phyloP scores from a whole-genome alignment of 2,329 filamentous ascomycete genomes.

The Ophiocordyceps camponoti-saundersi region DNA sequence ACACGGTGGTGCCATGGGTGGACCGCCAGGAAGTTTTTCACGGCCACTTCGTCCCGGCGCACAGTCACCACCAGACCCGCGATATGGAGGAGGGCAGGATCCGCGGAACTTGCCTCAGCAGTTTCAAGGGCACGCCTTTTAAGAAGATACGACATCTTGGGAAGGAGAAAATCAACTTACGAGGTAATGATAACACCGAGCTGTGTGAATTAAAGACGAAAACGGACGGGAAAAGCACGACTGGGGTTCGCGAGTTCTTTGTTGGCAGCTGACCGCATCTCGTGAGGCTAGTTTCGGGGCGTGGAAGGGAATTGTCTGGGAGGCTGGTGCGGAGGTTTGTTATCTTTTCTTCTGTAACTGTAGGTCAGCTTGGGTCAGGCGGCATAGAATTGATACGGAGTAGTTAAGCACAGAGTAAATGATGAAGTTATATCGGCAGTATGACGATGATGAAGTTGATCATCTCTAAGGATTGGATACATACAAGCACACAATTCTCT shows the following conservation, averaged over 20 bases:
- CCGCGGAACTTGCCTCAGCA: slow-evolving; percentile 10
- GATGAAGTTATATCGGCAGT: too few species aligned
- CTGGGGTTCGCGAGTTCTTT: neutral
- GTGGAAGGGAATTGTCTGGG: neutral
- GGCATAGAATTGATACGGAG: neutral
- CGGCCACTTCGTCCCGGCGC: slow-evolving; percentile 13
- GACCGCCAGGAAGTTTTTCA: slow-evolving; percentile 12
- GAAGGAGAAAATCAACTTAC: neutral
- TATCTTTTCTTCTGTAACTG: neutral
- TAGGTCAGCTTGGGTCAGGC: neutral
- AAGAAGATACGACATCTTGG: neutral
- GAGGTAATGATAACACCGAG: too few species aligned
- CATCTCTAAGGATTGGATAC: too few species aligned
- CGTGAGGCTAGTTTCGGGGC: neutral
- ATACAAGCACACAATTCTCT: too few species aligned
- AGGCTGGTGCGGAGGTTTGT: neutral
- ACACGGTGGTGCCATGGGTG: slow-evolving; percentile 7
- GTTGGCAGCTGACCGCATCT: neutral
- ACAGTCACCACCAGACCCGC: slow-evolving; percentile 12
- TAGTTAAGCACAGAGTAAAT: neutral
- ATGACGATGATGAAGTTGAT: too few species aligned
- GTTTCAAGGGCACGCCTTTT: slow-evolving; percentile 21
- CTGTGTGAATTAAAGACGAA: neutral
- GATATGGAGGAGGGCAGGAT: slow-evolving; percentile 9
- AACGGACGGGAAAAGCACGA: neutral